Evolutionary conservation across 2,329 filamentous ascomycete genomes (phyloP), one percentile per base, ranked within the genome.

Genomic region (Trichothecium roseum): DNA sequence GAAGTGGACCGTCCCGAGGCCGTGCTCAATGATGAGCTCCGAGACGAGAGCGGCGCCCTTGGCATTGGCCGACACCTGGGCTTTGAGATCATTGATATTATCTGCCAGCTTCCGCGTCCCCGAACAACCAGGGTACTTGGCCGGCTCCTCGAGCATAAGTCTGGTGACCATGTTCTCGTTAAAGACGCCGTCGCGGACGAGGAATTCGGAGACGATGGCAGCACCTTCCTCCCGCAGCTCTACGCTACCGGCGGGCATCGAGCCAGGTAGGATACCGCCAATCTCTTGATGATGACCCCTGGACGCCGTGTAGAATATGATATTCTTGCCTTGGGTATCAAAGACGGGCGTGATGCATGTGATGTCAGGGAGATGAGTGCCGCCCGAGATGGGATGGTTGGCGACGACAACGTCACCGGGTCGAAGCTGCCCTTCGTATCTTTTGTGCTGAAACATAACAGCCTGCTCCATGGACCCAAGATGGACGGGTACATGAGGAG

Each of bases 21-120:
- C 74, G 46, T 85, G 86, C 46, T 89, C 83, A 18, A 72, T 69
- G 43, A 88, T 85, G 2, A 89, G 62, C 0, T 71, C 67, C 30
- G 69, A 72, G 43, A 88, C 85, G 14, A 89, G 64, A 28, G 74
- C 74, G 47, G 89, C 89, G 8, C 86, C 86, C 46, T 87, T 87
- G 47, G 86, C 81, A 49, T 94, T 93, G 10, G 85, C 84, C 0
- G 86, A 84, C 10, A 91, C 80, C 52, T 93, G 85, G 0, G 86
- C 86, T 55, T 88, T 87, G 28, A 94, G 66, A 52, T 93, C 86
- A 35, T 85, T 88, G 44, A 93, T 67, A 51, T 93, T 93, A 55
- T 94, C 86, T 8, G 74, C 77, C 2, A 93, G 64, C 51, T 84
- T 86, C 30, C 85, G 67, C 1, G 85, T 88, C 3, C 84, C 85